These are phyloP conservation scores for Paecilomyces niveus DNA, from an alignment of 2,329 filamentous ascomycete species.

Conservation along the genomic window DNA sequence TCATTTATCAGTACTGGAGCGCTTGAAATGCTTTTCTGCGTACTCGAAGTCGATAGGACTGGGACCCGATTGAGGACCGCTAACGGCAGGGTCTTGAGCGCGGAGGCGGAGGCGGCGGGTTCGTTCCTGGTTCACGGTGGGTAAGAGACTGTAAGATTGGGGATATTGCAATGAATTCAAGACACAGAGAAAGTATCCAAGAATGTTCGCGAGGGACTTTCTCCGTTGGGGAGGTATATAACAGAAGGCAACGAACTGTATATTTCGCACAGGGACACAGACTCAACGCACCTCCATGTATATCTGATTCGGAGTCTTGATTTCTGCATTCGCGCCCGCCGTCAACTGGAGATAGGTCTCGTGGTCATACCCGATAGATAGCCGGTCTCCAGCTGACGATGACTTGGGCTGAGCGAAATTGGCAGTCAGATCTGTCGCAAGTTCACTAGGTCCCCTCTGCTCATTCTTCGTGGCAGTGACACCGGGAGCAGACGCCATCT, in stretches of 20 bases:
- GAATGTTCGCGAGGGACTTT: too few relatives aligned
- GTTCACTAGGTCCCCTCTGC: not conserved
- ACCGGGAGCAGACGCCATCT: not conserved
- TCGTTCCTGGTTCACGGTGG: constrained; percentile 14
- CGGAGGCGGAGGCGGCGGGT: constrained; percentile 13
- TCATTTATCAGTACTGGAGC: not conserved
- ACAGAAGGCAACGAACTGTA: not conserved
- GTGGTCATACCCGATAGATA: constrained; percentile 23
- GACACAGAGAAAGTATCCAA: not conserved
- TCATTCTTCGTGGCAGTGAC: not conserved
- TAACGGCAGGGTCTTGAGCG: constrained; percentile 21
- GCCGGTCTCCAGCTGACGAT: not conserved
- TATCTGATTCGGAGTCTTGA: constrained; percentile 24
- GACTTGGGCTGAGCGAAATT: constrained; percentile 12
- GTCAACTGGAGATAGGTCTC: constrained; percentile 23
- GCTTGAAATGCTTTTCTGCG: constrained; percentile 11
- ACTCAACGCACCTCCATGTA: constrained; percentile 20
- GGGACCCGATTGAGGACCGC: constrained; percentile 16
- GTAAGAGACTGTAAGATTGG: too few relatives aligned
- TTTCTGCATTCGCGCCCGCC: constrained; percentile 10
- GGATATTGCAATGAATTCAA: not conserved
- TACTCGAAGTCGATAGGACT: constrained; percentile 22
- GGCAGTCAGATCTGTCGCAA: not conserved
- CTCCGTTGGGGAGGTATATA: not conserved
- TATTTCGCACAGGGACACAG: not conserved